A percentile compares a stretch with the other conserved stretches of the same genome.
Conservation (phyloP, 495 filamentous ascomycete genomes). For the Penicillium nucicola region DNA sequence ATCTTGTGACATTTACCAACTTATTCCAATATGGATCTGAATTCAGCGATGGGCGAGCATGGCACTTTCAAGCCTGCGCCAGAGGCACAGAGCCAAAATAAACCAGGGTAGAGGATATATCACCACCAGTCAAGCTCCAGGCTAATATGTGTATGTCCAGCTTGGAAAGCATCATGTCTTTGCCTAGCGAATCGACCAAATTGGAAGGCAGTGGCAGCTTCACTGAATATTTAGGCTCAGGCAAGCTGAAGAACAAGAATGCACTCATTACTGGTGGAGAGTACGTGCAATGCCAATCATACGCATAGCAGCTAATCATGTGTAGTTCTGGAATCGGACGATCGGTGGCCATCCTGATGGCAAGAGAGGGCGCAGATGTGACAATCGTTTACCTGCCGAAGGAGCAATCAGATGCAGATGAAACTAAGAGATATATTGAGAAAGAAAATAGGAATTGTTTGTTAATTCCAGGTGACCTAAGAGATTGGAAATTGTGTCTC, state of each 20-base stretch:
- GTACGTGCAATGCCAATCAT: conserved; percentile 16
- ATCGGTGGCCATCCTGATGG: conserved; percentile 51
- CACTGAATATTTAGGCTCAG: conserved; percentile 38
- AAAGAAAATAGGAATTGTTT: conserved; percentile 41
- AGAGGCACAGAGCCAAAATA: conserved; percentile 21
- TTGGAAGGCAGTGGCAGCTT: conserved; percentile 27
- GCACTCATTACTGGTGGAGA: conserved; percentile 55
- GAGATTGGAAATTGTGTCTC: conserved; percentile 41
- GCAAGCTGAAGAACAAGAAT: conserved; percentile 46
- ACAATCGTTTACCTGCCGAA: conserved; percentile 51
- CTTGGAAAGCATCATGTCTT: conserved; percentile 20
- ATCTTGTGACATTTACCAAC: too few species aligned
- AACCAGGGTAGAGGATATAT: conserved; percentile 8
- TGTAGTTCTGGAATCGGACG: conserved; percentile 49
- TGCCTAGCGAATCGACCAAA: conserved; percentile 25
- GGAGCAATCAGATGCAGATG: conserved; percentile 50
- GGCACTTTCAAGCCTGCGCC: conserved; percentile 23
- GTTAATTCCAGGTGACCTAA: conserved; percentile 48
- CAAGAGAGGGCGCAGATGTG: conserved; percentile 50
- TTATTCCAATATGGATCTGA: conserved; percentile 17
- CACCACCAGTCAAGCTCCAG: neutral
- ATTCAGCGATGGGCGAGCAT: conserved; percentile 20
- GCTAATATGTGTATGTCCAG: conserved; percentile 1
- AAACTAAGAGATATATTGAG: conserved; percentile 49
- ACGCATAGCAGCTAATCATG: neutral